These are phyloP conservation scores for Penicillium mononematosum DNA, from an alignment of 495 filamentous ascomycete genomes.

Conservation along the genomic window DNA sequence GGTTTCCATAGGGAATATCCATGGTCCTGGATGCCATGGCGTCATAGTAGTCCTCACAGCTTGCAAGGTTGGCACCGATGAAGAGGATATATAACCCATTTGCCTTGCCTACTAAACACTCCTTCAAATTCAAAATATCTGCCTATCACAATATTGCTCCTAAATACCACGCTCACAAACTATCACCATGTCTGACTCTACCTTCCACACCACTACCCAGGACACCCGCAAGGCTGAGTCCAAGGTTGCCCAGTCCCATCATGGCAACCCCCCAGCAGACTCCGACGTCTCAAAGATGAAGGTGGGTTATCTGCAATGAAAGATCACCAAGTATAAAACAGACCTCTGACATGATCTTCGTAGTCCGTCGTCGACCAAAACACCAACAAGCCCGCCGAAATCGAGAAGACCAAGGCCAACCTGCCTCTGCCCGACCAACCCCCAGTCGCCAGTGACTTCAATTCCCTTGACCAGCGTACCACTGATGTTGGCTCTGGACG, in stretches of 20 bases:
- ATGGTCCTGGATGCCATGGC: constrained; percentile 16
- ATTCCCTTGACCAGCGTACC: constrained; percentile 63
- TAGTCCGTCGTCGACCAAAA: constrained; percentile 51
- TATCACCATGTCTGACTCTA: constrained; percentile 42
- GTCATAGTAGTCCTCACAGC: constrained; percentile 21
- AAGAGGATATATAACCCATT: constrained; percentile 10
- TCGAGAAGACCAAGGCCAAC: constrained; percentile 64
- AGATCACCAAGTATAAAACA: not conserved
- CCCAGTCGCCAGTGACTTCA: constrained; percentile 68
- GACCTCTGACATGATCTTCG: constrained; percentile 3
- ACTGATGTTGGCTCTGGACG: constrained; percentile 68
- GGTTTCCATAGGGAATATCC: constrained; percentile 15
- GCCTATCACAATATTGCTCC: too few relatives aligned
- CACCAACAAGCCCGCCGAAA: constrained; percentile 58
- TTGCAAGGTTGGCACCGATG: not conserved
- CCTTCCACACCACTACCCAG: constrained; percentile 52
- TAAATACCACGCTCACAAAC: too few relatives aligned
- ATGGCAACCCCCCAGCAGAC: constrained; percentile 43
- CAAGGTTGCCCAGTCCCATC: constrained; percentile 38
- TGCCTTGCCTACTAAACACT: not conserved
- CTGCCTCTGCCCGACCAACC: constrained; percentile 78
- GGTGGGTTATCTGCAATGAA: constrained; percentile 22
- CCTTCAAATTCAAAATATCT: not conserved
- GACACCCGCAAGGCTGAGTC: constrained; percentile 54
- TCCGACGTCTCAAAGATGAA: constrained; percentile 51